Evolutionary conservation across 2,329 filamentous ascomycete species (phyloP), one percentile per base, ranked within the genome.

Genomic region (Juglanconis oblonga): DNA sequence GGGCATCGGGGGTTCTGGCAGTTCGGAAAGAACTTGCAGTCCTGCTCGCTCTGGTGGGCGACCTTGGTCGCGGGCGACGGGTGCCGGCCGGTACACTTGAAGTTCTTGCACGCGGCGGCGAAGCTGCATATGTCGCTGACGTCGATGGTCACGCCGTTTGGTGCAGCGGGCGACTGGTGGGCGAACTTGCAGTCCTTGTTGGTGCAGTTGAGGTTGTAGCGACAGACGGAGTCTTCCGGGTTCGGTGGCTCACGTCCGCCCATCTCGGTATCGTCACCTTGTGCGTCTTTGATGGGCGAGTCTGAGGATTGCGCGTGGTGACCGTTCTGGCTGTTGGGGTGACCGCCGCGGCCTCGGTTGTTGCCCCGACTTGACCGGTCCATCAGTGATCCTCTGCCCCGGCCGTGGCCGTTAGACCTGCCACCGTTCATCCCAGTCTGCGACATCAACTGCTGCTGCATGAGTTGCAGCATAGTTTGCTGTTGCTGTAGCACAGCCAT

Each of bases 61-160:
- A 85, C 78, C 72, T 87, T 91, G 67, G 90, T 84, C 5, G 94
- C 92, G 1, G 95, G 95, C 6, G 93, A 97, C 2, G 95, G 95
- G 74, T 99, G 95, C 61, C 92, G 90, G 35, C 85, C 93, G 8
- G 90, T 90, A 71, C 95, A 99, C 77, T 98, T 98, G 69, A 86
- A 84, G 80, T 98, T 99, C 77, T 95, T 96, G 85, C 95, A 99
- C 8, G 92, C 92, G 2, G 87, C 92, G 24, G 92, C 94, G 68
- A 90, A 98, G 17, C 84, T 84, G 78, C 95, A 99, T 17, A 83
- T 81, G 69, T 96, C 92, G 61, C 81, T 85, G 66, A 93, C 82
- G 72, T 98, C 95, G 60, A 98, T 81, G 0, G 87, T 82, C 2
- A 84, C 85, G 33, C 89, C 90, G 2, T 89, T 88, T 3, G 91